Evolutionary conservation across 2,329 filamentous ascomycete species (phyloP).

Genomic region (Monosporascus cannonballus): DNA sequence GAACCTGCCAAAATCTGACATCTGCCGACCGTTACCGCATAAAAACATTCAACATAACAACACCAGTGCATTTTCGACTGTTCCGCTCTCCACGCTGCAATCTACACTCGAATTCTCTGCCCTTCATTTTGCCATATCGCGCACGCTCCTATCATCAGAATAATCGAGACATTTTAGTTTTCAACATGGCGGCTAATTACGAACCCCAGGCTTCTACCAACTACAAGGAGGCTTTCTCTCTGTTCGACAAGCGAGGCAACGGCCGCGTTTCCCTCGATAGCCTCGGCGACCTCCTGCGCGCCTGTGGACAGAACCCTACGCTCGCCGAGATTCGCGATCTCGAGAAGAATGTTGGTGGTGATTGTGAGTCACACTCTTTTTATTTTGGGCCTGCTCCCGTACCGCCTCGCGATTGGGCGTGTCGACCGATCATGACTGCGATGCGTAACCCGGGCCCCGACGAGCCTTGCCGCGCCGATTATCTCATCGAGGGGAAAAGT

Average conservation of each 20-base stretch:
- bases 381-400: background rate
- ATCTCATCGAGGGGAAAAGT: background rate
- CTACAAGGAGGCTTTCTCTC: slow-evolving; percentile 99
- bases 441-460: background rate
- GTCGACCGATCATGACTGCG: background rate
- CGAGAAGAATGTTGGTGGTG: slow-evolving; percentile 80
- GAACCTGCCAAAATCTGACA: background rate
- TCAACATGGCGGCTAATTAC: slow-evolving; percentile 26
- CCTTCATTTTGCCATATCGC: background rate
- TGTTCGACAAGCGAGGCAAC: slow-evolving; percentile 99
- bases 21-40: background rate
- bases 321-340: slow-evolving; percentile 87
- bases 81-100: background rate
- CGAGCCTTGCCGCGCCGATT: no score
- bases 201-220: slow-evolving; percentile 70
- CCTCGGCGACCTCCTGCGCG: slow-evolving; percentile 88
- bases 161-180: background rate
- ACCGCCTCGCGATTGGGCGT: background rate
- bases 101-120: background rate
- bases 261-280: slow-evolving; percentile 82
- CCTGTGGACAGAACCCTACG: slow-evolving; percentile 97
- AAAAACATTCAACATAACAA: background rate
- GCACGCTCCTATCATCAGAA: background rate
- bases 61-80: background rate
- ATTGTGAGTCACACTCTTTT: slow-evolving; percentile 62